Base-by-base conservation (phyloP, 768 basidiomycete species). In the Tylopilus rubrobrunneus region DNA sequence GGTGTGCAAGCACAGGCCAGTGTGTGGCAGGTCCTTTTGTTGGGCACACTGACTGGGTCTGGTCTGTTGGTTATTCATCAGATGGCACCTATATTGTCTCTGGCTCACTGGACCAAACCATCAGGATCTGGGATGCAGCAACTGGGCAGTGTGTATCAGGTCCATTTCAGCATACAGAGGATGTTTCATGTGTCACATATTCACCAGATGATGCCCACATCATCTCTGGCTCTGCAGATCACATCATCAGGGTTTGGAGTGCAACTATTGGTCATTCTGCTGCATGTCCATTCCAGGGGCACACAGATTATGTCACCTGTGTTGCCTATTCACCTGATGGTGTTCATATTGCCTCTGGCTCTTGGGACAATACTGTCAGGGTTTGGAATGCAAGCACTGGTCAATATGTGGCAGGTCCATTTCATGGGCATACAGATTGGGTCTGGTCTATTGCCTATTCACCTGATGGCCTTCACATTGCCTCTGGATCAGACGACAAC, bases 131-230 rank as follows among this genome's bases (percentile, higher is more conserved):
- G 34, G 3, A 12, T 36, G 6, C 34, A 36, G 14, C 6, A 10
- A 36, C 34, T 14, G 34, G 15, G 5, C 34, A 36, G 34, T 14
- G 5, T 10, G 15, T 36, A 15, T 10, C 15, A 36, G 31, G 31
- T 31, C 15, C 34, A 45, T 19, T 19, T 14, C 15, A 28, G 17
- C 44, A 45, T 29, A 29, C 44, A 45, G 8, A 29, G n/a, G 2
- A 0, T n/a, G 17, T 45, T 28, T 7, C 1, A n/a, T 91, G 12
- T 40, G n/a, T 40, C 19, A n/a, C 39, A 2, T 40, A 40, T 36
- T 36, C 34, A n/a, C n/a, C n/a, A 25, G 25, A 36, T 15, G 9
- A 36, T 3, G 5, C 34, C 8, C n/a, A 40, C 39, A 40, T 40
- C 14, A 14, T 40, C 39, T 40, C 39, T 40, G 39, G 39, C n/a